Base-by-base conservation (phyloP, 768 basidiomycete species). In the Lactifluus volemus region DNA sequence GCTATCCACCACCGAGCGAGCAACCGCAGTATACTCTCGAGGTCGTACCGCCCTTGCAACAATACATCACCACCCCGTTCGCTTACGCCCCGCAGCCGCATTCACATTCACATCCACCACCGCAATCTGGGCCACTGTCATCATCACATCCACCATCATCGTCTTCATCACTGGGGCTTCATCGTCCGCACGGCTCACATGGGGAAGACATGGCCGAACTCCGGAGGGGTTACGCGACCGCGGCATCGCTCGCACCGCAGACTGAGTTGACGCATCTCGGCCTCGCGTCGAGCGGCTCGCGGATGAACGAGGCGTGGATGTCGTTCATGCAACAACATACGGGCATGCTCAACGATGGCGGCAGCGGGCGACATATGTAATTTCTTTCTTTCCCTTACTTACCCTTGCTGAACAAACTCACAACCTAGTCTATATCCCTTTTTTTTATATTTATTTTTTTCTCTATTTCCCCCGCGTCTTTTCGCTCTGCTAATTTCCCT, bases 271-370 rank as follows among this genome's bases (percentile, higher is more conserved):
- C 82, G 0, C 78, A 82, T 57, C 75, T 88, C 4, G 86, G 86
- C 7, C 72, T 88, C 5, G 73, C 84, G 10, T 74, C 81, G 25
- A 79, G 79, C 60, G 55, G 63, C 9, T 81, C 81, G 48, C 72
- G 80, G 41, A 67, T 84, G 42, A 81, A 82, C 53, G 80, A 81
- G 67, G 73, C 81, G 25, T 85, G 84, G 84, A 78, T 78, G 57
- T 79, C 78, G 32, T 84, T 85, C 66, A 81, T 85, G 81, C 78
- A 79, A 29, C 80, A 84, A 25, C 79, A 84, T 57, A 80, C 79
- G 8, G 80, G 82, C 2, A 73, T 76, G 62, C 68, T 79, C 36
- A 76, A 75, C 60, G 65, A 64, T 9, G 39, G 25, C 17, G 42
- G 42, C 17, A 44, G 25, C 14, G 34, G 34, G 32, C 42, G 39